Evolutionary conservation across 805 yeast genomes (phyloP).

Genomic region (Yamadazyma insecticola): DNA sequence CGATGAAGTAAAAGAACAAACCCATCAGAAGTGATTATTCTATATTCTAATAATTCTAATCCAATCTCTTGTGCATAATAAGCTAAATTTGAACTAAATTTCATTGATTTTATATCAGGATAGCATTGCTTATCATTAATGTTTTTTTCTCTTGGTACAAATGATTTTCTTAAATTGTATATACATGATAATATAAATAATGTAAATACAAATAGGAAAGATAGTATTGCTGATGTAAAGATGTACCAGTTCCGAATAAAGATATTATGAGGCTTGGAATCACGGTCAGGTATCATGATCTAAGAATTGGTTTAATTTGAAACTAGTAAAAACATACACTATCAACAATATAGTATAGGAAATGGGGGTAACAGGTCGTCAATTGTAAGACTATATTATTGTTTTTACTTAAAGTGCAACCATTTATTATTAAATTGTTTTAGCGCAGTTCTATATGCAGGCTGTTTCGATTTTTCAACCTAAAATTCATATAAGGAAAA

Average conservation of each 20-base stretch:
- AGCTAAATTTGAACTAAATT: conserved; percentile 42
- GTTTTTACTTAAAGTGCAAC: too few relatives aligned
- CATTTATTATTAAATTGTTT: too few relatives aligned
- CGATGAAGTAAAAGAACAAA: conserved; percentile 65
- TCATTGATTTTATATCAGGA: conserved; percentile 29
- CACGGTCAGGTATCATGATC: conserved; percentile 1
- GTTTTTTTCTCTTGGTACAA: conserved; percentile 29
- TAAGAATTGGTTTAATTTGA: too few relatives aligned
- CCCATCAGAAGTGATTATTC: conserved; percentile 74
- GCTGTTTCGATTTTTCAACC: too few relatives aligned
- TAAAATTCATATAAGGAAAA: too few relatives aligned
- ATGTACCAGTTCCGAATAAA: conserved; percentile 6
- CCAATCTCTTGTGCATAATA: conserved; percentile 67
- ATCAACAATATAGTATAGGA: too few relatives aligned
- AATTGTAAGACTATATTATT: too few relatives aligned
- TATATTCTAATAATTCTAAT: conserved; percentile 53
- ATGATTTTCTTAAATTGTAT: conserved; percentile 23
- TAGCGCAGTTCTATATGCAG: too few relatives aligned
- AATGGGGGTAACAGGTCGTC: too few relatives aligned
- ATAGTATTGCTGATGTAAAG: conserved; percentile 10
- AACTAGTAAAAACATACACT: too few relatives aligned
- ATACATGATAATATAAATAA: conserved; percentile 24
- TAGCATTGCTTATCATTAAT: conserved; percentile 26
- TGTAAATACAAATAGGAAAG: conserved; percentile 22
- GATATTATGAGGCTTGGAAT: not conserved